These are phyloP conservation scores for Vanrija sp. DNA, from an alignment of 1,284 basidiomycete genomes.

Conservation along the genomic window DNA sequence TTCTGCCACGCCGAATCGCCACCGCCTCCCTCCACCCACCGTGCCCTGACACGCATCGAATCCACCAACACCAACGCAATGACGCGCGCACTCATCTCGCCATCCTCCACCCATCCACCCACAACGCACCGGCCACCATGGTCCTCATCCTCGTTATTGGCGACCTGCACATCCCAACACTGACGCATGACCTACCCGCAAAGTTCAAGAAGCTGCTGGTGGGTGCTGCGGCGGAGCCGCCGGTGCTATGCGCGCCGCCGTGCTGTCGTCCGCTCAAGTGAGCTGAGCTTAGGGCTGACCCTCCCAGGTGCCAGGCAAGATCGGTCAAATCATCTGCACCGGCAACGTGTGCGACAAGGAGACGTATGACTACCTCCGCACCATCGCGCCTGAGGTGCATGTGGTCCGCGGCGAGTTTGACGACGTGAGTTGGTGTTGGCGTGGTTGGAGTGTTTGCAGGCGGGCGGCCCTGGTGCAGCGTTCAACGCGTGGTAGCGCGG, in stretches of 20 bases:
- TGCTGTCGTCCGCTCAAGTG: too few species aligned
- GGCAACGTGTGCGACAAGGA: slow-evolving; percentile 97
- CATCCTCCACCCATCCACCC: neutral
- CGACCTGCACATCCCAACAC: slow-evolving; percentile 88
- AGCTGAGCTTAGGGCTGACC: neutral
- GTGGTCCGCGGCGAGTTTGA: slow-evolving; percentile 94
- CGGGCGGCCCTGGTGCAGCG: too few species aligned
- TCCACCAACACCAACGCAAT: neutral
- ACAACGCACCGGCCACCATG: slow-evolving; percentile 44
- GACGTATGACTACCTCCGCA: slow-evolving; percentile 94
- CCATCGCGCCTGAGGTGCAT: slow-evolving; percentile 91
- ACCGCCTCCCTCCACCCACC: neutral
- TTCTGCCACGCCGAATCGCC: too few species aligned
- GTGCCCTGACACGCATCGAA: neutral
- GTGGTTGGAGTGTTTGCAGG: neutral
- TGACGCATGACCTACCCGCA: slow-evolving; percentile 77
- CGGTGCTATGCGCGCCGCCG: neutral
- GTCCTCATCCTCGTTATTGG: slow-evolving; percentile 92
- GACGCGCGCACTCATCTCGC: neutral
- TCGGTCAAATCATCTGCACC: slow-evolving; percentile 95
- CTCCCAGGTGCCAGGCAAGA: slow-evolving; percentile 76
- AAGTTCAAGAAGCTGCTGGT: slow-evolving; percentile 97
- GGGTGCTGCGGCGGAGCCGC: slow-evolving; percentile 11
- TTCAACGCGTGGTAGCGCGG: too few species aligned
- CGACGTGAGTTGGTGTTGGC: slow-evolving; percentile 59